A percentile compares a stretch with the other conserved stretches of the same genome.
Evolutionary conservation across 1,139 yeast species (phyloP).

Genomic region (Nematodospora anomalae): DNA sequence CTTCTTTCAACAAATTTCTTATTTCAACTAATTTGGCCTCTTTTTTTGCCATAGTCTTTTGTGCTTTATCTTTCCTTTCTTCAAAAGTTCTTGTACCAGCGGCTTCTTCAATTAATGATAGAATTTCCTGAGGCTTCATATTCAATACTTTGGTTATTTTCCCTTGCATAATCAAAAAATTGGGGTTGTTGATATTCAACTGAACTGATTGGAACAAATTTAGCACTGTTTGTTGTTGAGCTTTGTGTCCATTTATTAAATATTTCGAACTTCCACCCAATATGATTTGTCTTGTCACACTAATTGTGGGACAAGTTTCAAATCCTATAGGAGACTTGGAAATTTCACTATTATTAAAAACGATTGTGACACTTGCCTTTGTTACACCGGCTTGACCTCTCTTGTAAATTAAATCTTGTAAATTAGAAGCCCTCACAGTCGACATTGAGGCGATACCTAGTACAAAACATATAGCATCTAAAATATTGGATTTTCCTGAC

Average conservation of each 20-base stretch:
- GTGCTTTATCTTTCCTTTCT: conserved; percentile 88
- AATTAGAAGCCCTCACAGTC: conserved; percentile 88
- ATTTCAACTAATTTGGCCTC: conserved; percentile 83
- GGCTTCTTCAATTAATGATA: conserved; percentile 94
- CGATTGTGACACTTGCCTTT: conserved; percentile 94
- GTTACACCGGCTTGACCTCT: conserved; percentile 98
- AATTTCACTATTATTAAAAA: conserved; percentile 81
- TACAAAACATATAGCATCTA: conserved; percentile 98
- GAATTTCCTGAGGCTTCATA: conserved; percentile 89
- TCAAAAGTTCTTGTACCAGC: conserved; percentile 97
- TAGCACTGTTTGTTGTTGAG: conserved; percentile 91
- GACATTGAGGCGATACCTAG: conserved; percentile 93
- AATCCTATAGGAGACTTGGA: conserved; percentile 85
- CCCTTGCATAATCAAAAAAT: conserved; percentile 97
- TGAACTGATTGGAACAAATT: conserved; percentile 93
- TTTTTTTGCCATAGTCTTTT: conserved; percentile 87
- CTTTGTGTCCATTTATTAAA: conserved; percentile 92
- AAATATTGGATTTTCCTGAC: conserved; percentile 91
- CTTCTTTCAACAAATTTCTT: conserved; percentile 69
- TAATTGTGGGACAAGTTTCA: conserved; percentile 74
- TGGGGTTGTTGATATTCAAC: conserved; percentile 93
- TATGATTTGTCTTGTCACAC: conserved; percentile 89
- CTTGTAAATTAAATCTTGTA: conserved; percentile 92
- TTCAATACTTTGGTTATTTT: conserved; percentile 94
- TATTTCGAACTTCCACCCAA: conserved; percentile 93